Conservation (phyloP, 2,329 filamentous ascomycete genomes). For the Fusarium sp. region DNA sequence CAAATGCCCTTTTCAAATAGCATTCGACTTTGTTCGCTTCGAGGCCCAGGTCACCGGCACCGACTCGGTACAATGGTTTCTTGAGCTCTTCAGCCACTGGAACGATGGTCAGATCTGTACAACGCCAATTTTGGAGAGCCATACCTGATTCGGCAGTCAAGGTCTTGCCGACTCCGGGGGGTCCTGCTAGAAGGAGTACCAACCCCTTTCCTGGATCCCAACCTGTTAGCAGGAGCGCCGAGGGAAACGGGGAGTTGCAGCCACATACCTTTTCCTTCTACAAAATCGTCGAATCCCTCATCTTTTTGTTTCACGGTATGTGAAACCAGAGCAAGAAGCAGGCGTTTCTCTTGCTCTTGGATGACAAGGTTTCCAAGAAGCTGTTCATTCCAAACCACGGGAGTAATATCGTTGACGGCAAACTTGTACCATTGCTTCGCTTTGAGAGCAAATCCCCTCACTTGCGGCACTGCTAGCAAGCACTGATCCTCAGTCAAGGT, state of each 20-base stretch:
- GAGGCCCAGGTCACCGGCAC: constrained; percentile 17
- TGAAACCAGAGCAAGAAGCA: not conserved
- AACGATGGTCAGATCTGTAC: not conserved
- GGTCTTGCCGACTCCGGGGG: constrained; percentile 57
- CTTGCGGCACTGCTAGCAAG: constrained; percentile 11
- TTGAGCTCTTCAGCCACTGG: constrained; percentile 39
- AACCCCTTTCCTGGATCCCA: constrained; percentile 43
- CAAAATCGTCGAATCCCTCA: not conserved
- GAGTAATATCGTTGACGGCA: not conserved
- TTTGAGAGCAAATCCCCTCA: constrained; percentile 14
- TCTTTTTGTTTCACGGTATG: not conserved
- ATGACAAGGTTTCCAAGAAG: constrained; percentile 12
- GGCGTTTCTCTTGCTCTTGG: constrained; percentile 7
- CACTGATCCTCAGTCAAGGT: constrained; percentile 23
- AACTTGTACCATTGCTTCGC: constrained; percentile 35
- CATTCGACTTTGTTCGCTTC: not conserved
- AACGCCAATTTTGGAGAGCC: not conserved
- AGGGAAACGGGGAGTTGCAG: not conserved
- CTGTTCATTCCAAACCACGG: constrained; percentile 13
- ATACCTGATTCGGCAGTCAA: constrained; percentile 54
- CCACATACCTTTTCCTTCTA: constrained; percentile 10
- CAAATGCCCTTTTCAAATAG: constrained; percentile 10
- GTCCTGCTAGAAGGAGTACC: constrained; percentile 54
- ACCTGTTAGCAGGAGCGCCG: constrained; percentile 4
- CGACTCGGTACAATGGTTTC: constrained; percentile 24